Evolutionary conservation across 805 yeast species (phyloP), one percentile per base, ranked within the genome.

Genomic region (Zygoascus bituminiphila): DNA sequence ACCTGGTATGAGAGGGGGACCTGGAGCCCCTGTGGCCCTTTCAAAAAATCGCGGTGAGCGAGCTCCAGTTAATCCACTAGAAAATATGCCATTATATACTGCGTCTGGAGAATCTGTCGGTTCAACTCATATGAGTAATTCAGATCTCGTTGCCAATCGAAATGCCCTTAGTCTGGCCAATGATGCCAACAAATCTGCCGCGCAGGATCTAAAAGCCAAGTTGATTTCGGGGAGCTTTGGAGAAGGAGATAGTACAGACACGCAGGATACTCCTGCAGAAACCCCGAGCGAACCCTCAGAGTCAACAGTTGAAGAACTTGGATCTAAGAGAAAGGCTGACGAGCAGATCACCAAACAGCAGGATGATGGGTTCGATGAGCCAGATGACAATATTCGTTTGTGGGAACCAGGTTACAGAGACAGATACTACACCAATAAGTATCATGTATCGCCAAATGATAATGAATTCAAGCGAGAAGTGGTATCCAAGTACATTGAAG

Each of bases 341-440:
- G 35, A 24, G 10, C 35, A 23, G 15, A 19, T 41, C 5, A 41
- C 44, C 12, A 23, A 39, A 22, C 24, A 49, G 21, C 23, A 42
- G 15, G 41, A 52, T 41, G 47, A 50, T 45, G 56, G 59, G 5
- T 67, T 67, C 38, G 74, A 70, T 36, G 71, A 72, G 12, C 79
- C 76, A 43, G 74, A 66, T 3, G 74, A 72, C 38, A 67, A 72
- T 6, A 82, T 89, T 29, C 77, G 80, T 55, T 66, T 87, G 53
- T 83, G 86, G 80, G 95, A 88, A 62, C 82, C 93, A 0, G 98
- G 98, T 0, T 93, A 86, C 65, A 77, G 77, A 45, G 78, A 76
- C 47, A 72, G 99, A 44, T 93, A 93, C 64, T 93, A 93, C 61
- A 69, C 73, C 50, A 70, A 75, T 37, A 93, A 93, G 65, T 88